Evolutionary conservation across 192 early-diverging fungal species (phyloP).

Genomic region (Coemansia sp.): DNA sequence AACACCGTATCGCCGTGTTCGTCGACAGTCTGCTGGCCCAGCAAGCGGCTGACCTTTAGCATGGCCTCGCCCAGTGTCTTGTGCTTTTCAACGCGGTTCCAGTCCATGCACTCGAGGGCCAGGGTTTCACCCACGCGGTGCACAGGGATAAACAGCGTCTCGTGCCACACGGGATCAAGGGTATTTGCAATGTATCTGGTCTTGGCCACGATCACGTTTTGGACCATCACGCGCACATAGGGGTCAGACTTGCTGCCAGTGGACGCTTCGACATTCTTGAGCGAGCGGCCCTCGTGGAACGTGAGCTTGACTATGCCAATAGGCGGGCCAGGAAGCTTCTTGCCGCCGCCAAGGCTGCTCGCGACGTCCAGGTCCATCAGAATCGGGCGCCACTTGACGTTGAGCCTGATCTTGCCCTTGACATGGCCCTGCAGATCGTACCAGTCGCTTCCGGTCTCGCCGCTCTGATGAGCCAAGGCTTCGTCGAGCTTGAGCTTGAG

Average conservation of each 20-base stretch:
- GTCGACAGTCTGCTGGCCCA: conserved; percentile 44
- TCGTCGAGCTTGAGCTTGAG: conserved; percentile 45
- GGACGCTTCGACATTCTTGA: conserved; percentile 84
- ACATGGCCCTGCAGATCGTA: conserved; percentile 57
- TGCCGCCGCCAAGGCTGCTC: conserved; percentile 49
- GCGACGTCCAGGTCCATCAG: conserved; percentile 67
- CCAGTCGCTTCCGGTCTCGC: conserved; percentile 63
- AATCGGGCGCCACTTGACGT: conserved; percentile 80
- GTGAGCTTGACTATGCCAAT: conserved; percentile 80
- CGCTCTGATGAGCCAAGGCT: conserved; percentile 45
- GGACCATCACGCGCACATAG: conserved; percentile 74
- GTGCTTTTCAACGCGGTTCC: conserved; percentile 82
- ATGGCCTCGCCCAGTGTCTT: conserved; percentile 75
- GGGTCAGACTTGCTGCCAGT: conserved; percentile 87
- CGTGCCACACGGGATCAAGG: conserved; percentile 90
- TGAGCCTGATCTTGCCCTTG: conserved; percentile 60
- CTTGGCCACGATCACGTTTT: conserved; percentile 63
- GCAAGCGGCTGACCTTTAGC: conserved; percentile 59
- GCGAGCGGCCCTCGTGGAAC: conserved; percentile 67
- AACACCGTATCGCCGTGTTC: conserved; percentile 45
- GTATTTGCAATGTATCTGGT: conserved; percentile 82
- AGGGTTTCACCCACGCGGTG: conserved; percentile 74
- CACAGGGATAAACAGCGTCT: conserved; percentile 81
- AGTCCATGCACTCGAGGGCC: conserved; percentile 82
- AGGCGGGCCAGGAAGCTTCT: conserved; percentile 57